Percentiles rank a stretch among this genome's conserved stretches.
phyloP scores from a whole-genome alignment of 768 basidiomycete species.

The Exidia glandulosa region DNA sequence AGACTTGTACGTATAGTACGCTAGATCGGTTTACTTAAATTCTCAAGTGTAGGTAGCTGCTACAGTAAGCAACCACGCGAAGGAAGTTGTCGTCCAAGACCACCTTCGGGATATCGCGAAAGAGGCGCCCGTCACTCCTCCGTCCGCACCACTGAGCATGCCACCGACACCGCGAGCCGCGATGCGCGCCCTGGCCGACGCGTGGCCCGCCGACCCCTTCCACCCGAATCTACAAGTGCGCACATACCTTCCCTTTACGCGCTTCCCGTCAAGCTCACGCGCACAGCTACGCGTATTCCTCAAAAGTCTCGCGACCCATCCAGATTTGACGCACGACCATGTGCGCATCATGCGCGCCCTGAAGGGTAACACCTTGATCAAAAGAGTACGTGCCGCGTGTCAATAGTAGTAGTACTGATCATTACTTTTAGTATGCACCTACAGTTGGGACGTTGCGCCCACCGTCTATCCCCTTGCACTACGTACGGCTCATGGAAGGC shows the following conservation, averaged over 20 bases:
- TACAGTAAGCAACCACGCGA: too few relatives aligned
- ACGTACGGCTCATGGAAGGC: constrained; percentile 60
- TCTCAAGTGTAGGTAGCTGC: too few relatives aligned
- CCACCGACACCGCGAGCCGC: neutral
- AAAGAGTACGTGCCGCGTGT: constrained; percentile 35
- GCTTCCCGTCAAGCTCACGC: too few relatives aligned
- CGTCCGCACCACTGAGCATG: neutral
- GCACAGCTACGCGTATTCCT: constrained; percentile 63
- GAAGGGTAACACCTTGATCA: constrained; percentile 41
- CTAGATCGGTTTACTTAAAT: too few relatives aligned
- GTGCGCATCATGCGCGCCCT: constrained; percentile 51
- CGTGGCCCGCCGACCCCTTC: constrained; percentile 66
- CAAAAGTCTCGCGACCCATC: constrained; percentile 53
- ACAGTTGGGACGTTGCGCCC: constrained; percentile 55
- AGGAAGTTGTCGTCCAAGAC: too few relatives aligned
- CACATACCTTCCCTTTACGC: too few relatives aligned
- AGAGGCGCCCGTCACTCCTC: neutral
- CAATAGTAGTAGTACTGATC: neutral
- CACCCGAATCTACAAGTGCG: constrained; percentile 53
- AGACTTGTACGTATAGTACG: too few relatives aligned
- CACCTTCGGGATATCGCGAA: neutral
- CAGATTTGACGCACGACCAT: constrained; percentile 48
- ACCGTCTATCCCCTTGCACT: constrained; percentile 61
- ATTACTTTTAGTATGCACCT: constrained; percentile 44
- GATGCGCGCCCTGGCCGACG: constrained; percentile 30